Percentiles rank a stretch among this genome's conserved stretches.
These are phyloP conservation scores for Epichloe uncinata DNA, from an alignment of 2,329 filamentous ascomycete species.

Conservation along the genomic window DNA sequence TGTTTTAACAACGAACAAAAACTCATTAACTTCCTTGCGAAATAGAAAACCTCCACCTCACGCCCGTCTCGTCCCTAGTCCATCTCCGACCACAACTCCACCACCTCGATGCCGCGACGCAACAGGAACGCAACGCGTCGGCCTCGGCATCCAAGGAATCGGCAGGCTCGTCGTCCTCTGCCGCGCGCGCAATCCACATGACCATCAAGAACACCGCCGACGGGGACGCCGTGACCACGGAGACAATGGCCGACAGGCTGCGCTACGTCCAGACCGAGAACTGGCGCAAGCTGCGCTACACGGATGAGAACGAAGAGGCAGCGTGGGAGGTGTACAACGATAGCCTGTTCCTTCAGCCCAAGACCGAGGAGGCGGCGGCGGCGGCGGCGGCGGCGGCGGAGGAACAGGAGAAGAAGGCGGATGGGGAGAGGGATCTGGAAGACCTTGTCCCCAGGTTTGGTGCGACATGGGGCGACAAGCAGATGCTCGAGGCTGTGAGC, in stretches of 20 bases:
- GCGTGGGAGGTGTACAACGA: constrained; percentile 67
- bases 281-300: constrained; percentile 69
- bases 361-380: constrained; percentile 3
- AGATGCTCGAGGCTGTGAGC: constrained; percentile 33
- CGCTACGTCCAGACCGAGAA: constrained; percentile 66
- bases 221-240: constrained; percentile 49
- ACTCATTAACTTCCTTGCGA: neutral
- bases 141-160: constrained; percentile 23
- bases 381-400: constrained; percentile 1
- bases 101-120: constrained; percentile 74
- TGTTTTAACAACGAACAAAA: neutral
- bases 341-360: constrained; percentile 39
- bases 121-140: constrained; percentile 45
- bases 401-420: neutral
- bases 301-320: constrained; percentile 64
- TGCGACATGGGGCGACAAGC: constrained; percentile 29
- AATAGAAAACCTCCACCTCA: constrained; percentile 72
- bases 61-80: constrained; percentile 67
- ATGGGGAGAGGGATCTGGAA: constrained; percentile 15
- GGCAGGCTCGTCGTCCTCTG: constrained; percentile 23
- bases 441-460: constrained; percentile 25
- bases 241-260: constrained; percentile 65
- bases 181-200: constrained; percentile 71
- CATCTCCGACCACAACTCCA: constrained; percentile 87
- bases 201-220: constrained; percentile 67